Conservation (phyloP, 1,284 basidiomycete species). For the Leccinum pachyderme region DNA sequence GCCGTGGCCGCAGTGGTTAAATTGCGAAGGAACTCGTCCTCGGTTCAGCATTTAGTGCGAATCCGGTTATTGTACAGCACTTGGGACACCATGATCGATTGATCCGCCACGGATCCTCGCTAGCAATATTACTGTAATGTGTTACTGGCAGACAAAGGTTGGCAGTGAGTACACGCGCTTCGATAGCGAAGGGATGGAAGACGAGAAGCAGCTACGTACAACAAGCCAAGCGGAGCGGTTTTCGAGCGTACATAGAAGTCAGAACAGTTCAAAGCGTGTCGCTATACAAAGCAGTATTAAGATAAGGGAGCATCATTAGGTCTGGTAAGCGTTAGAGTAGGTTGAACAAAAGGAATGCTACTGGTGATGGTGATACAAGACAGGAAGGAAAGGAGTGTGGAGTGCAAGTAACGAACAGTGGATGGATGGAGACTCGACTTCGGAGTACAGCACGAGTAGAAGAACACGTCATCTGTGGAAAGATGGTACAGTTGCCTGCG, state of each 20-base stretch:
- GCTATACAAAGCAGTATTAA: conserved; percentile 1
- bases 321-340: conserved; percentile 10
- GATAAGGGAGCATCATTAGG: conserved; percentile 3
- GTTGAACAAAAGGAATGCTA: conserved; percentile 3
- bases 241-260: neutral
- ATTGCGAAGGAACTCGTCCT: neutral
- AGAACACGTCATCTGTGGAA: conserved; percentile 11
- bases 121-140: neutral
- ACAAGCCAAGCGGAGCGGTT: neutral
- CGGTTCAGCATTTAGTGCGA: neutral
- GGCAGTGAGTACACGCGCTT: neutral
- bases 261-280: conserved; percentile 4
- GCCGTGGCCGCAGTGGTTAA: neutral
- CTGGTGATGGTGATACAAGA: conserved; percentile 10
- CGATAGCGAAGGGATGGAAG: neutral
- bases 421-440: neutral
- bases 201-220: neutral
- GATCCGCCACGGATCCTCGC: conserved; percentile 11
- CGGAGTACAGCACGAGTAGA: conserved; percentile 12
- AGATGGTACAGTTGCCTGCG: conserved; percentile 9
- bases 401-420: conserved; percentile 10
- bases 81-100: neutral
- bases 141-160: neutral
- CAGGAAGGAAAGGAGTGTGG: conserved; percentile 5
- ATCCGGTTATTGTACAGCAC: neutral